These are phyloP conservation scores for Porphyra umbilicalis DNA, from an alignment of 31 red algal species.

Conservation along the genomic window DNA sequence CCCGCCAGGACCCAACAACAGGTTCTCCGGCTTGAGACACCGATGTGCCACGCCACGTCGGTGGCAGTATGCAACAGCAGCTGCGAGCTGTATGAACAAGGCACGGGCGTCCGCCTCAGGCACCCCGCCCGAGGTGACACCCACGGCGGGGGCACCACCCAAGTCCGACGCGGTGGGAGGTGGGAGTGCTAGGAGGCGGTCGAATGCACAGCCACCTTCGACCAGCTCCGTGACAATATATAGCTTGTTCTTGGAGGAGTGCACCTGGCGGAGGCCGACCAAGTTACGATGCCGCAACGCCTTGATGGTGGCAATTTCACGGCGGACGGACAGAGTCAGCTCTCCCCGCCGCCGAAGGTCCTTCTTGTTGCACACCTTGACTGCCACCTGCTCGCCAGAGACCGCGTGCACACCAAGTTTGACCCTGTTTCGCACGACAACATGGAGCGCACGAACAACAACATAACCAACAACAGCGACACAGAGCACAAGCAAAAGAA, in stretches of 20 bases:
- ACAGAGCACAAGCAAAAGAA: background rate
- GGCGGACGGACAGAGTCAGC: conserved; percentile 51
- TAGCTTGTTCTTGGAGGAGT: conserved; percentile 51
- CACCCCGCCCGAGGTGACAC: background rate
- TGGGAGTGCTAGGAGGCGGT: conserved; percentile 43
- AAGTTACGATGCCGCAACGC: conserved; percentile 70
- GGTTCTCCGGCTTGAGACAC: conserved; percentile 60
- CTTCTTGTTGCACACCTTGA: conserved; percentile 87
- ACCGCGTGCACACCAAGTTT: background rate
- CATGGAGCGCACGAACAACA: background rate
- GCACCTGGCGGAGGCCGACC: conserved; percentile 69
- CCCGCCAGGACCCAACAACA: conserved; percentile 37
- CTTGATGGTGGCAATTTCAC: conserved; percentile 91
- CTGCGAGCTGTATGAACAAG: background rate
- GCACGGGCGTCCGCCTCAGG: background rate
- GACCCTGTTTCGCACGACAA: background rate
- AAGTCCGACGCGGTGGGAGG: conserved; percentile 70
- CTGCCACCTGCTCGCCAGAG: conserved; percentile 45
- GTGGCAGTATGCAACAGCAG: conserved; percentile 30
- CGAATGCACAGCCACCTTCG: conserved; percentile 71
- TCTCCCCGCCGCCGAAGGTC: conserved; percentile 48
- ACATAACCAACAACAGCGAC: background rate
- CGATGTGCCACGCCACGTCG: conserved; percentile 77
- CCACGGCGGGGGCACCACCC: conserved; percentile 37
- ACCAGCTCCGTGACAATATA: conserved; percentile 94